Conservation (phyloP, 1,284 basidiomycete genomes). For the Microbotryum scabiosae region DNA sequence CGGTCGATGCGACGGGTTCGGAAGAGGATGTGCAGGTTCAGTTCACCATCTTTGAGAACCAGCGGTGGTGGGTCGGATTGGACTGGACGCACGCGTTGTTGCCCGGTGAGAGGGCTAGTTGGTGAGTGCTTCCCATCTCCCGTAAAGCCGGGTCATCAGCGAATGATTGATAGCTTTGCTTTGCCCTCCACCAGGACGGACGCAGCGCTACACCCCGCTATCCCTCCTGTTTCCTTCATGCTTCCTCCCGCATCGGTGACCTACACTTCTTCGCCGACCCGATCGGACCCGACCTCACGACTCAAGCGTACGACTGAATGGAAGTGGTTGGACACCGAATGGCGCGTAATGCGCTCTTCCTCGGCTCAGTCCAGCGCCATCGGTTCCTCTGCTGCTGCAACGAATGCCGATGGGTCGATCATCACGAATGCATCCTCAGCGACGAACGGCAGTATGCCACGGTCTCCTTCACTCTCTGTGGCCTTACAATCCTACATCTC, state of each 20-base stretch:
- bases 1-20: conserved; percentile 1
- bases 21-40: conserved; percentile 31
- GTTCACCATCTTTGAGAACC: conserved; percentile 36
- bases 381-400: neutral
- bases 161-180: no score
- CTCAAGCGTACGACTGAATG: conserved; percentile 39
- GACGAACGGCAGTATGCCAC: conserved; percentile 5
- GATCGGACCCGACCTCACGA: conserved; percentile 30
- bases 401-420: neutral
- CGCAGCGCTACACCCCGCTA: conserved; percentile 39
- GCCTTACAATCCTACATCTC: neutral
- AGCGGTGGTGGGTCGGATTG: conserved; percentile 37
- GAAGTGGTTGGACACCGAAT: conserved; percentile 44
- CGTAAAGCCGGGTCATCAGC: neutral
- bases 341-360: conserved; percentile 35
- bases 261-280: conserved; percentile 33
- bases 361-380: neutral
- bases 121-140: conserved; percentile 19
- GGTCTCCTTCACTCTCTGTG: neutral
- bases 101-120: conserved; percentile 35
- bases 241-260: conserved; percentile 38
- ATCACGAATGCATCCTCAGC: neutral
- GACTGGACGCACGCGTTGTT: conserved; percentile 37
- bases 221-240: conserved; percentile 42
- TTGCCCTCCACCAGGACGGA: conserved; percentile 35